These are phyloP conservation scores for Zygosaccharomyces siamensis DNA, from an alignment of 805 yeast species.

Conservation along the genomic window DNA sequence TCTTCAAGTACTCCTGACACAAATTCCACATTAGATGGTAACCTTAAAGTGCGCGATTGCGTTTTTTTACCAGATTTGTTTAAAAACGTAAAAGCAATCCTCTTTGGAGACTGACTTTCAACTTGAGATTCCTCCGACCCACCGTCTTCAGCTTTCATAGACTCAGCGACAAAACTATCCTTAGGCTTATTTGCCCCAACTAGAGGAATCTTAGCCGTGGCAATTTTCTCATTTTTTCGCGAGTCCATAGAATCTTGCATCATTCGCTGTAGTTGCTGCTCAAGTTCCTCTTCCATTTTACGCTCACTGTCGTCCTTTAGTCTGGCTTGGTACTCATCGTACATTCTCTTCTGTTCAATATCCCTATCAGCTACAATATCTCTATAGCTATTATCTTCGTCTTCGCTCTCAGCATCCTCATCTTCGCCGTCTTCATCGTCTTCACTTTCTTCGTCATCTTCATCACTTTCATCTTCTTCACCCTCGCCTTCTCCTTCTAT, in stretches of 20 bases:
- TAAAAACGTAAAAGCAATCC: constrained; percentile 49
- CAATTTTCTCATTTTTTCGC: constrained; percentile 31
- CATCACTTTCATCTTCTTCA: constrained; percentile 28
- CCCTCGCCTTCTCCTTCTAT: constrained; percentile 24
- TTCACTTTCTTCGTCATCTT: constrained; percentile 15
- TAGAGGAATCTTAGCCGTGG: constrained; percentile 27
- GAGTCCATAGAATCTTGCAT: constrained; percentile 48
- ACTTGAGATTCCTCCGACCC: not conserved
- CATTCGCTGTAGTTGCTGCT: constrained; percentile 50
- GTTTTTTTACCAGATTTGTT: constrained; percentile 50
- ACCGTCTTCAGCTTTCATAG: not conserved
- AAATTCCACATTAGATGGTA: constrained; percentile 53
- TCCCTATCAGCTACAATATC: constrained; percentile 33
- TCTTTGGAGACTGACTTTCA: constrained; percentile 13
- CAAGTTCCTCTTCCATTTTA: constrained; percentile 49
- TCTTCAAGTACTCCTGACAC: constrained; percentile 49
- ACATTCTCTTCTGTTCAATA: constrained; percentile 31
- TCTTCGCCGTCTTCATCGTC: constrained; percentile 17
- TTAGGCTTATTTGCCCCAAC: constrained; percentile 12
- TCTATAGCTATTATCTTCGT: constrained; percentile 22
- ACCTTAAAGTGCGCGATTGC: constrained; percentile 40
- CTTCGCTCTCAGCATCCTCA: constrained; percentile 29
- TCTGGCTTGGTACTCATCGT: constrained; percentile 38
- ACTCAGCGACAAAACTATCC: not conserved
- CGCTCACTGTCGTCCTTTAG: constrained; percentile 40